Evolutionary conservation across 2,329 filamentous ascomycete species (phyloP), one percentile per base, ranked within the genome.

Genomic region (Colletotrichum spaethianum): DNA sequence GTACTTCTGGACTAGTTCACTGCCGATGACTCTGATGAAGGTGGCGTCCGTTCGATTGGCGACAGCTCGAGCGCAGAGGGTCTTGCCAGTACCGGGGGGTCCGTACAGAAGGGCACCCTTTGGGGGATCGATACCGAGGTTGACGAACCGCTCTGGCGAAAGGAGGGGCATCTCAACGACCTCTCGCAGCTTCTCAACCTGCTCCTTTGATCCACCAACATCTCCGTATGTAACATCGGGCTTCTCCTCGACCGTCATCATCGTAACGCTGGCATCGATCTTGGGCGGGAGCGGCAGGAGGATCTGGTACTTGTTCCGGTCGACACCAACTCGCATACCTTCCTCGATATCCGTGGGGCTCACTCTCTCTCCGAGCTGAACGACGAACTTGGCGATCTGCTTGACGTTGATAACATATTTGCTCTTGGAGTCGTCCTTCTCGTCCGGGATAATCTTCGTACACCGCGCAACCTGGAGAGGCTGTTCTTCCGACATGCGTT

Each of bases 401-500:
- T 99, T 99, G 78, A 99, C 96, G 85, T 99, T 99, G 89, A 99
- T 99, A 79, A 99, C 95, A 87, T 99, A 99, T 91, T 98, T 99
- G 91, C 93, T 97, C 90, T 99, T 99, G 75, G 97, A 94, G 73
- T 94, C 88, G 82, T 98, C 95, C 84, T 96, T 96, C 82, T 98
- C 95, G 80, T 98, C 96, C 73, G 95, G 92, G 77, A 99, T 99
- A 83, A 99, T 99, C 89, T 99, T 99, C 72, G 96, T 99, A 89
- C 96, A 99, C 80, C 96, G 90, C 75, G 96, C 96, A 75, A 99
- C 96, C 85, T 99, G 96, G 78, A 98, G 90, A 53, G 96, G 96
- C 80, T 99, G 96, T 85, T 99, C 96, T 85, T 99, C 96, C 75
- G 93, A 92, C 96, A 99, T 99, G 80, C 96, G 94, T 90, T 98